A percentile compares a stretch with the other conserved stretches of the same genome.
These are phyloP conservation scores for Pythium sp. DNA, from an alignment of 352 stramenopile genomes.

Conservation along the genomic window DNA sequence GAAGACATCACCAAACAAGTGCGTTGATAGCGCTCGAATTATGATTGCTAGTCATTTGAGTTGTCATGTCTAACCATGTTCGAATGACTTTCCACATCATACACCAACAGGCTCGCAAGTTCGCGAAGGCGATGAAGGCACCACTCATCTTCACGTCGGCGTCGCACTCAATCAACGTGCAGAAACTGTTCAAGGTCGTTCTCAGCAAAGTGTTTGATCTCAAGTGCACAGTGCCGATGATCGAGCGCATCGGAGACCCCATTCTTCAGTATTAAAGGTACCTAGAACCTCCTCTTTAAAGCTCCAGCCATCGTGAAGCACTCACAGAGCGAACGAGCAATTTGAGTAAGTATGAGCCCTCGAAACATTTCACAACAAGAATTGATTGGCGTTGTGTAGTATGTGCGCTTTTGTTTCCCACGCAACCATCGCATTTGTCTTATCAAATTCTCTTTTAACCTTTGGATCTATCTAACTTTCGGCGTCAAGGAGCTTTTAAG, in stretches of 20 bases:
- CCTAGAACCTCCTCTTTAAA: too few species aligned
- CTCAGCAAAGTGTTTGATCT: slow-evolving; percentile 94
- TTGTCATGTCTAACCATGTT: neutral
- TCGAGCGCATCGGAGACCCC: slow-evolving; percentile 89
- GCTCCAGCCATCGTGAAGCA: too few species aligned
- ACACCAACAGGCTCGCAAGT: slow-evolving; percentile 83
- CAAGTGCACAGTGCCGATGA: slow-evolving; percentile 92
- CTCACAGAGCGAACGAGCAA: too few species aligned
- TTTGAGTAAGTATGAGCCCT: too few species aligned
- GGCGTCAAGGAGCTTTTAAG: neutral
- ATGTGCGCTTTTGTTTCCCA: neutral
- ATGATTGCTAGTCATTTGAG: neutral
- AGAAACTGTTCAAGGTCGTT: slow-evolving; percentile 96
- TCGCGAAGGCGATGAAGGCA: slow-evolving; percentile 94
- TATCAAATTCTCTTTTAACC: neutral
- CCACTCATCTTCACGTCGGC: slow-evolving; percentile 93
- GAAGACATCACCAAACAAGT: slow-evolving; percentile 93
- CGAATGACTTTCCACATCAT: neutral
- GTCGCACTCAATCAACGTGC: slow-evolving; percentile 94
- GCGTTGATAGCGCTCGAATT: neutral
- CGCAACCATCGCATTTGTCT: neutral
- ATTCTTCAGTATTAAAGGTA: slow-evolving; percentile 82
- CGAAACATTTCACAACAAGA: too few species aligned
- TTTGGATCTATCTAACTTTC: slow-evolving; percentile 10
- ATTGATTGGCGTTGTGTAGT: too few species aligned